phyloP scores from a whole-genome alignment of 2,329 filamentous ascomycete genomes.

The Clarireedia homoeocarpa region DNA sequence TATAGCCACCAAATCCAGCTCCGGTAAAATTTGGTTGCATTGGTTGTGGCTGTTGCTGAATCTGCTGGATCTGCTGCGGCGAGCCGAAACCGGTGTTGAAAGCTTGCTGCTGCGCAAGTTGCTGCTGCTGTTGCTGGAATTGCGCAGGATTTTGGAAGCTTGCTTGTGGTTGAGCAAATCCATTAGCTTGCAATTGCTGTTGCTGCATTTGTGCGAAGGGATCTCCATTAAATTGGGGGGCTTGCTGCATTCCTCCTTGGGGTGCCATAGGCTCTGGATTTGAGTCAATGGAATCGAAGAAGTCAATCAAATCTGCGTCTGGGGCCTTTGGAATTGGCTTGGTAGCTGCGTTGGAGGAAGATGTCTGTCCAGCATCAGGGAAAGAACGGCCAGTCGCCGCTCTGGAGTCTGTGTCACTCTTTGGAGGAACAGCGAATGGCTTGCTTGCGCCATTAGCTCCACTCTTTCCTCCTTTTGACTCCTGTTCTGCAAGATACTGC shows the following conservation, averaged over 20 bases:
- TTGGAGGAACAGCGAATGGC: conserved; percentile 34
- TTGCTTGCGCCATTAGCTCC: conserved; percentile 33
- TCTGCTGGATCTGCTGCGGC: conserved; percentile 26
- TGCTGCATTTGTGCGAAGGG: conserved; percentile 28
- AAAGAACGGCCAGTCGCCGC: conserved; percentile 23
- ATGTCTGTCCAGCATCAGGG: conserved; percentile 25
- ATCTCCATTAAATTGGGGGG: conserved; percentile 24
- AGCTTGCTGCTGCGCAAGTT: conserved; percentile 30
- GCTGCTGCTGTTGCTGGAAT: conserved; percentile 23
- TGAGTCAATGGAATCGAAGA: conserved; percentile 88
- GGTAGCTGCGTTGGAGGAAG: conserved; percentile 33
- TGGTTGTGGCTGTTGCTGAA: conserved; percentile 35
- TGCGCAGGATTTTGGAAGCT: conserved; percentile 35
- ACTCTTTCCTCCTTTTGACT: conserved; percentile 43
- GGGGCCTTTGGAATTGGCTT: conserved; percentile 49
- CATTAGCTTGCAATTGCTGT: conserved; percentile 35
- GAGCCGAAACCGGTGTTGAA: conserved; percentile 26
- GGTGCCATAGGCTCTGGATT: conserved; percentile 66
- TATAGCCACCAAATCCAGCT: conserved; percentile 77
- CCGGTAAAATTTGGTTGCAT: conserved; percentile 59
- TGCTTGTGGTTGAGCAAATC: conserved; percentile 35
- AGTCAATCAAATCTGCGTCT: conserved; percentile 79
- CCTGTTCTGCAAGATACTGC: conserved; percentile 85
- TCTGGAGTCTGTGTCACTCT: conserved; percentile 26
- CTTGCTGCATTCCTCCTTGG: conserved; percentile 34